Evolutionary conservation across 192 early-diverging fungal species (phyloP), one percentile per base, ranked within the genome.

Genomic region (Dimargaris cristalligena): DNA sequence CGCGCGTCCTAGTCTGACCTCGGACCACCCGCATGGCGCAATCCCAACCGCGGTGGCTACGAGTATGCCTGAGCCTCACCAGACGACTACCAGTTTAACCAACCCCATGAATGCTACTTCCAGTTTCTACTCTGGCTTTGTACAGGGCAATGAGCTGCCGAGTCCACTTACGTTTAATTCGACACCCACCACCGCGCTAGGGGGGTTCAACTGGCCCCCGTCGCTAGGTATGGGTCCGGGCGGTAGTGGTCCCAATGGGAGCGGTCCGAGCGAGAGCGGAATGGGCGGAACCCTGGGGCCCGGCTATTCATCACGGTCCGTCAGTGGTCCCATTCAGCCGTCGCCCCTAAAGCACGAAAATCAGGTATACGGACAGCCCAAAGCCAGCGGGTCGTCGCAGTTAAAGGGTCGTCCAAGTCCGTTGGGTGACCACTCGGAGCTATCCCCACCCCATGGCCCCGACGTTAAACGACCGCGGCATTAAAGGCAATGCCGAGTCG

Each of bases 81-180:
- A 41, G 8, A 6, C 38, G 6, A 41, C 38, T 16, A 41, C 16
- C 38, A 16, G 38, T 16, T 16, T 6, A 16, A 6, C 38, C 38
- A 16, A 10, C n/a, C 22, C 22, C 48, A 11, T 83, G 85, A 62
- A 86, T 80, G 62, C 67, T 88, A 34, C 86, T 16, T 84, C 81
- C 8, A 76, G 80, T 0, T 85, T 87, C 63, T 87, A 87, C 62
- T 79, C 85, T 2, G 77, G 83, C 41, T 80, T 89, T 47, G 85
- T 85, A 60, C 81, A 85, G 51, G 74, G 77, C 22, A 78, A 70
- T 52, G 82, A 85, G 44, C 68, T 82, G 54, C 82, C 77, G n/a
- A 87, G 85, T 60, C 87, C 87, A 11, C 72, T 89, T 52, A 83
- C 83, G 33, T 87, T 87, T 71, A 77, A 77, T 28, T 71, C 79